These are phyloP conservation scores for Plasmopara halstedii DNA, from an alignment of 352 stramenopile species.

Conservation along the genomic window DNA sequence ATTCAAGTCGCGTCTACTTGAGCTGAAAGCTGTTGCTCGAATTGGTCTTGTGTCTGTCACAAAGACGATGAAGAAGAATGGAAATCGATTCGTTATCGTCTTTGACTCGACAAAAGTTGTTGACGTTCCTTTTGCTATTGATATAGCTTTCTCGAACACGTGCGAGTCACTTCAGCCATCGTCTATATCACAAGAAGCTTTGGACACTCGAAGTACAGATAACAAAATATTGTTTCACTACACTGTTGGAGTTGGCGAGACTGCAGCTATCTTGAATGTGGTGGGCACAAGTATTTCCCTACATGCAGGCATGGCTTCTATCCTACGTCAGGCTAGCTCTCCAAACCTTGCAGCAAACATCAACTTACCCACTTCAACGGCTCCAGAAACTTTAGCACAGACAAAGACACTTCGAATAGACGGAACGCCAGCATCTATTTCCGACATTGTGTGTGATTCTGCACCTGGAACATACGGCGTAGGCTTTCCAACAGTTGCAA, in stretches of 20 bases:
- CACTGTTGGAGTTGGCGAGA: slow-evolving; percentile 26
- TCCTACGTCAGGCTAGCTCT: slow-evolving; percentile 26
- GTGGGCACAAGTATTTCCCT: slow-evolving; percentile 22
- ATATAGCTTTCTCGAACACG: slow-evolving; percentile 35
- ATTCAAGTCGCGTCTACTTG: slow-evolving; percentile 38
- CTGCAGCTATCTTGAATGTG: slow-evolving; percentile 21
- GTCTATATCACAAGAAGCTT: slow-evolving; percentile 19
- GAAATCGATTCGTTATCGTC: slow-evolving; percentile 42
- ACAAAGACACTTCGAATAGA: slow-evolving; percentile 39
- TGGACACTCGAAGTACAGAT: slow-evolving; percentile 34
- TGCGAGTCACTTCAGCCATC: slow-evolving; percentile 46
- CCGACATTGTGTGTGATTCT: slow-evolving; percentile 40
- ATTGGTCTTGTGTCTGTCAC: slow-evolving; percentile 57
- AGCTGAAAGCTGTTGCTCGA: slow-evolving; percentile 23
- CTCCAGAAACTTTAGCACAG: slow-evolving; percentile 15
- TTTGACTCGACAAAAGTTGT: slow-evolving; percentile 44
- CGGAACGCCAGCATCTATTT: slow-evolving; percentile 32
- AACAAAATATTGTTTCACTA: slow-evolving; percentile 57
- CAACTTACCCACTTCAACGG: slow-evolving; percentile 21
- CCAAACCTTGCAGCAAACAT: slow-evolving; percentile 29
- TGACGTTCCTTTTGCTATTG: slow-evolving; percentile 32
- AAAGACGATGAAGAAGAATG: slow-evolving; percentile 37
- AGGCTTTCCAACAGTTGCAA: slow-evolving; percentile 41
- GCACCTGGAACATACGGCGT: slow-evolving; percentile 50
- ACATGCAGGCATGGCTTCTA: slow-evolving; percentile 4